Conservation (phyloP, 1,139 yeast genomes). For the Yamadazyma atmosphaerica region DNA sequence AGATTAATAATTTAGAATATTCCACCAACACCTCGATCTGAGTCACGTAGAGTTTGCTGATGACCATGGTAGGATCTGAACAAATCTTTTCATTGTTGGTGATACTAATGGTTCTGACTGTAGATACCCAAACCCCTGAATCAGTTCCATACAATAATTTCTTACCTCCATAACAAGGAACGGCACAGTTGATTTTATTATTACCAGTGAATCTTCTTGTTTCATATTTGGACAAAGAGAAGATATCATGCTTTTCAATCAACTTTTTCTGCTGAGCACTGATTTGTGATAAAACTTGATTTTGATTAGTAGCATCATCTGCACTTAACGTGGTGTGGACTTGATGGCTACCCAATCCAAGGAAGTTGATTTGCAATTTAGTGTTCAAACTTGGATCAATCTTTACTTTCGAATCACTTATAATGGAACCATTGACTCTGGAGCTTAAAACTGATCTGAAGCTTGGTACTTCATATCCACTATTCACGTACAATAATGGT, state of each 20-base stretch:
- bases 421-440: constrained; percentile 38
- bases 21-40: constrained; percentile 93
- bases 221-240: constrained; percentile 72
- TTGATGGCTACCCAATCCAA: constrained; percentile 47
- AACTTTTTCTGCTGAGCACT: constrained; percentile 76
- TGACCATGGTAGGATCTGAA: constrained; percentile 74
- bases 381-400: constrained; percentile 28
- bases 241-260: constrained; percentile 73
- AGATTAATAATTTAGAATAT: constrained; percentile 76
- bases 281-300: constrained; percentile 77
- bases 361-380: constrained; percentile 49
- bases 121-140: constrained; percentile 82
- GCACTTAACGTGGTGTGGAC: constrained; percentile 48
- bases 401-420: constrained; percentile 39
- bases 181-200: constrained; percentile 82
- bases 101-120: constrained; percentile 49
- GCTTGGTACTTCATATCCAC: constrained; percentile 76
- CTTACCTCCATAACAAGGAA: constrained; percentile 94
- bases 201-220: constrained; percentile 73
- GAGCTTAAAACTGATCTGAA: constrained; percentile 47
- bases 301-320: constrained; percentile 62
- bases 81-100: constrained; percentile 52
- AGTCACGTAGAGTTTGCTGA: constrained; percentile 74
- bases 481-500: constrained; percentile 73
- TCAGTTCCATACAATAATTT: constrained; percentile 90